Evolutionary conservation across 75 land plant species (phyloP), one percentile per base, ranked within the genome.

Genomic region (Pinus albicaulis): DNA sequence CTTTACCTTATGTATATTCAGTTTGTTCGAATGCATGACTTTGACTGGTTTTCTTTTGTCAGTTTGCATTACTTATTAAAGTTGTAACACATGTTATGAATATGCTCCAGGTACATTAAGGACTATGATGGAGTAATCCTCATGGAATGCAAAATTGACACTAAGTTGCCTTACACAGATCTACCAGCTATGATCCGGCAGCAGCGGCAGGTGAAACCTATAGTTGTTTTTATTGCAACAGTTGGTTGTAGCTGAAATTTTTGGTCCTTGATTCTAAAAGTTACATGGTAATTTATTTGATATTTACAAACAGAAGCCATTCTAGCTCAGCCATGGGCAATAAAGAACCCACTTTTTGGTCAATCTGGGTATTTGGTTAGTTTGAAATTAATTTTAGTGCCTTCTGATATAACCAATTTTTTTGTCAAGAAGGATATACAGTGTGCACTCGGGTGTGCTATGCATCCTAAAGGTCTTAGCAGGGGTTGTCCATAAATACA

Each of bases 111-210:
- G 77, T 98, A 92, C 80, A 98, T 98, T 52, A 98, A 98, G 80
- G 99, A 98, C 68, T 98, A 98, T 81, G 99, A 98, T 90, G 98
- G 99, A 19, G 99, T 90, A 53, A 92, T 89, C 4, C 88, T 98
- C 20, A 95, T 98, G 99, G 99, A 98, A 73, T 98, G 96, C 82
- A 89, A 84, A 80, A 92, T 98, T 73, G 94, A 98, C 86, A 88
- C 86, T 52, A 95, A 94, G 77, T 86, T 98, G 77, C 99, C 99
- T 20, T 98, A 95, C 75, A 95, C 86, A 77, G 91, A 98, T 86
- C 80, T 98, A 63, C 92, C 99, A 56, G 89, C 95, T 59, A 95
- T 98, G 98, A 86, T 98, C 65, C 91, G 98, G 17, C 74, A 83
- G 13, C 99, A 98, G 77, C 86, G 99, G 72, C 93, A 91, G 99